phyloP scores from a whole-genome alignment of 208 protist species.

The Hexamita inflata region DNA sequence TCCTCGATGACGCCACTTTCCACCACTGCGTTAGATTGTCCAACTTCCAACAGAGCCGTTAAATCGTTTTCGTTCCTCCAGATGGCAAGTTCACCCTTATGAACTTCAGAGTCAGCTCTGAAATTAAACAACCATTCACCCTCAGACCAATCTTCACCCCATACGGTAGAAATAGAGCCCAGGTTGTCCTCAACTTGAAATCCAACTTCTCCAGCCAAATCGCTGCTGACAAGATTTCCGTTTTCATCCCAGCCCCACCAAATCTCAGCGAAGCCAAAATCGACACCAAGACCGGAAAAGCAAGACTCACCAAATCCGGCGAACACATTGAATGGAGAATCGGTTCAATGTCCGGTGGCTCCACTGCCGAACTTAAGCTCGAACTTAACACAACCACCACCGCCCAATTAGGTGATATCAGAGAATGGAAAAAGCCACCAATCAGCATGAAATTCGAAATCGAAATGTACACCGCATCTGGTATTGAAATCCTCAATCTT shows the following conservation, averaged over 20 bases:
- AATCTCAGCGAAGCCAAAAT: background rate
- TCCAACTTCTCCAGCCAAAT: background rate
- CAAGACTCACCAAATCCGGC: background rate
- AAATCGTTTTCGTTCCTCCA: conserved; percentile 20
- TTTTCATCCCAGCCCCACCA: background rate
- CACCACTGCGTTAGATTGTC: conserved; percentile 8
- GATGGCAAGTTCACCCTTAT: conserved; percentile 17
- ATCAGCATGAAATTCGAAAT: conserved; percentile 18
- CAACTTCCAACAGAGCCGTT: background rate
- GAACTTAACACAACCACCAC: background rate
- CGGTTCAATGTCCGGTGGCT: background rate
- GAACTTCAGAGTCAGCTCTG: background rate
- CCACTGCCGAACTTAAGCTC: background rate
- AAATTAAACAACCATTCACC: background rate
- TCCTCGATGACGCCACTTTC: conserved; percentile 12
- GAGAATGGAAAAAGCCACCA: conserved; percentile 14
- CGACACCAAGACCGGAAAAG: background rate
- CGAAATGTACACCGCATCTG: conserved; percentile 18
- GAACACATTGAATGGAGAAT: conserved; percentile 3
- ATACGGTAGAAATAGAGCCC: conserved; percentile 7
- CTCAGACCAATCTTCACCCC: conserved; percentile 1
- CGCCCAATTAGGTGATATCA: background rate
- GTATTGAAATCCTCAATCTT: background rate
- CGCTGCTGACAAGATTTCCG: background rate
- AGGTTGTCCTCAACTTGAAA: conserved; percentile 16